Conservation (phyloP, 345 rosid genomes). For the Citrus maxima region DNA sequence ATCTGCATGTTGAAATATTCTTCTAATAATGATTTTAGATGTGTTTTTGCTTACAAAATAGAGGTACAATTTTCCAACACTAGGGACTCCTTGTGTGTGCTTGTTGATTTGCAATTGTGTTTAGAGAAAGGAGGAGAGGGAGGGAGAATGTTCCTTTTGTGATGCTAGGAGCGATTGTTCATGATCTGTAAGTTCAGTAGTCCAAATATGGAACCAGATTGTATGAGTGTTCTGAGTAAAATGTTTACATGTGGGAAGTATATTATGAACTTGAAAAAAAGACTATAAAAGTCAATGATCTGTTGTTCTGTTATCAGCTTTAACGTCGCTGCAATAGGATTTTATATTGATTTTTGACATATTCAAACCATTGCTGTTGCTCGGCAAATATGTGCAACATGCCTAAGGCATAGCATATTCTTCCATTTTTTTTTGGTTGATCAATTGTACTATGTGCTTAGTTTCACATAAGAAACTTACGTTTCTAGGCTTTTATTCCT, state of each 20-base stretch:
- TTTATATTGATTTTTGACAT: background rate
- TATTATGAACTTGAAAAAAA: background rate
- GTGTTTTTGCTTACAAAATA: background rate
- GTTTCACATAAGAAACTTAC: background rate
- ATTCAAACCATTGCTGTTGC: background rate
- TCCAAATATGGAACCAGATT: background rate
- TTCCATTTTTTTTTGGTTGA: background rate
- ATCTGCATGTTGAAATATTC: background rate
- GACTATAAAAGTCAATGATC: background rate
- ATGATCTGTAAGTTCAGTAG: background rate
- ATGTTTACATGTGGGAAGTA: background rate
- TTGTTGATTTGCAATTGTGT: background rate
- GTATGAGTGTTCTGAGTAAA: background rate
- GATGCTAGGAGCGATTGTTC: background rate
- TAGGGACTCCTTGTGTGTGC: background rate
- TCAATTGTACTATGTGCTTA: background rate
- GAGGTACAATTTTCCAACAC: too few relatives aligned
- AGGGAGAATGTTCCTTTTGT: background rate
- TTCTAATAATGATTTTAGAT: background rate
- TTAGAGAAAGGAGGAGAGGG: background rate
- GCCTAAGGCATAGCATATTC: background rate
- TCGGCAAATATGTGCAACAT: too few relatives aligned
- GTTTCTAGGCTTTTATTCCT: background rate
- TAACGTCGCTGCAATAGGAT: background rate
- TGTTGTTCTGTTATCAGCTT: background rate